Base-by-base conservation (phyloP, 116 monocot species). In the Zostera marina region DNA sequence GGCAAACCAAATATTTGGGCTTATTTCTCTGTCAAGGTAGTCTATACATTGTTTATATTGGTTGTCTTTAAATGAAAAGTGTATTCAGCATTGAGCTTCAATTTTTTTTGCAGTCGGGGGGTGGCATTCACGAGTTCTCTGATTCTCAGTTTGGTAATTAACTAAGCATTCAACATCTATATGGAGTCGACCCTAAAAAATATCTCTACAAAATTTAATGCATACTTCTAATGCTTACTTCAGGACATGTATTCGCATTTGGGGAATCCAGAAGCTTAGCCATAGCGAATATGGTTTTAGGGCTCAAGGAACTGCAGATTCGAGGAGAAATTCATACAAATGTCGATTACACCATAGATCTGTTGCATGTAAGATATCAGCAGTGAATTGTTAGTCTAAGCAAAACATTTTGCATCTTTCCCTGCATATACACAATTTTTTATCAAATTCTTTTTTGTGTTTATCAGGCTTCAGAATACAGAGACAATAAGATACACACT, bases 1-100 rank as follows among this genome's bases (percentile, higher is more conserved):
- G 79, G 96, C 78, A 98, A 98, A 70, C 96, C 96, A 62, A 98
- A 85, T 73, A 82, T 85, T 10, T 98, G 94, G 94, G 94, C 94
- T 47, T 89, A 96, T 68, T 96, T 89, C 60, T 96, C 94, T 65
- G 89, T 96, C 14, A 96, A 89, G 94, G 94, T 88, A 75, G 12
- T 79, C 46, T 58, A 13, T 7, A 13, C 11, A 41, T 16, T 5
- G 15, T 58, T 41, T 49, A 51, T 16, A 51, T 51, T 51, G 49
- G 10, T 51, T 16, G 2, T 21, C 49, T 19, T 32, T 32, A 32
- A 32, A 32, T 32, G 5, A 32, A 32, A 32, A 32, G 32, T 0
- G 2, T 32, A 32, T 32, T 32, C 32, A 32, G 4, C 32, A 32
- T 5, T 5, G 32, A 32, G 32, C 32, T 32, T 32, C 32, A 32